Conservation (phyloP, 345 rosid species). For the Sisymbrium irio region DNA sequence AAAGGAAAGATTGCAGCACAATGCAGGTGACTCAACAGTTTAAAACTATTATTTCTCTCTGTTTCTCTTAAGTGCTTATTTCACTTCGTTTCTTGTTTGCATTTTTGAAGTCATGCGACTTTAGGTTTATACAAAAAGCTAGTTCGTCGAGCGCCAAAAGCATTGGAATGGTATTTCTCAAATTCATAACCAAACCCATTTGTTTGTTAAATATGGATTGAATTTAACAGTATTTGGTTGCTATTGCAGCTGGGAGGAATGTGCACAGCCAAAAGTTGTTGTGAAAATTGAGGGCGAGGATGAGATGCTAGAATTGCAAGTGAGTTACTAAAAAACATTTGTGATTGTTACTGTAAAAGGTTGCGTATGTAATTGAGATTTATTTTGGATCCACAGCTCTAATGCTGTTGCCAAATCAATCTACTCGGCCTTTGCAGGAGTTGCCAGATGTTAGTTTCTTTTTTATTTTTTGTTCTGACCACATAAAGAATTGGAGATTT, state of each 20-base stretch:
- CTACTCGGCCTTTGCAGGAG: not conserved
- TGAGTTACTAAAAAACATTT: slow-evolving; percentile 35
- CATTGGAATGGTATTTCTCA: slow-evolving; percentile 58
- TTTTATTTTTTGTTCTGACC: not conserved
- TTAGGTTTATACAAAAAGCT: slow-evolving; percentile 89
- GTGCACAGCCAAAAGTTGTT: slow-evolving; percentile 97
- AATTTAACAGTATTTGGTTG: not conserved
- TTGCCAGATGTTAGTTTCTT: slow-evolving; percentile 15
- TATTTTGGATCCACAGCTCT: slow-evolving; percentile 9
- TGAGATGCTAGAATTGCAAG: slow-evolving; percentile 88
- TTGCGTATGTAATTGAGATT: not conserved
- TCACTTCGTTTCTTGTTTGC: not conserved
- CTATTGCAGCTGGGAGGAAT: slow-evolving; percentile 82
- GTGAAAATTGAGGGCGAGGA: slow-evolving; percentile 89
- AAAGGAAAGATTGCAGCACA: slow-evolving; percentile 99
- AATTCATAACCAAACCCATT: not conserved
- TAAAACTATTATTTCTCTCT: not conserved
- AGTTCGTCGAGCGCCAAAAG: slow-evolving; percentile 74
- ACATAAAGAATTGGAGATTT: not conserved
- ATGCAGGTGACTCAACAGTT: slow-evolving; percentile 57
- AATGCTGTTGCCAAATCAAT: slow-evolving; percentile 20
- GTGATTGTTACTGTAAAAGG: not conserved
- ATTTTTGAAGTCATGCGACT: slow-evolving; percentile 83
- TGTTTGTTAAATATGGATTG: not conserved
- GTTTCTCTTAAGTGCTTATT: not conserved